Base-by-base conservation (phyloP, 768 basidiomycete species). In the Amanita rimosa region DNA sequence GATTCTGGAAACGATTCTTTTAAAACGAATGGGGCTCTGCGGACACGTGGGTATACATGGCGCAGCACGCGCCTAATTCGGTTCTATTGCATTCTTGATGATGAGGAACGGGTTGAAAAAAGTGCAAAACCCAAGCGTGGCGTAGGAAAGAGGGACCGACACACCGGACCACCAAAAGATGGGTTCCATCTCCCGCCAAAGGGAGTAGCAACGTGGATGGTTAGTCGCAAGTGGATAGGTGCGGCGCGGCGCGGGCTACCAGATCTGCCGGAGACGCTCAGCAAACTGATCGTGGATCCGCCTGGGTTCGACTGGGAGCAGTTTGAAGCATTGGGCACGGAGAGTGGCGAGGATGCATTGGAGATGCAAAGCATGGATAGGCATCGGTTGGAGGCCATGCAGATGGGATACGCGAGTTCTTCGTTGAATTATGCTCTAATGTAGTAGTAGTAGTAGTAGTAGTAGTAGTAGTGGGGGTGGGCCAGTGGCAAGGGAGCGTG, bases 171-270 rank as follows among this genome's bases (percentile, higher is more conserved):
- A 34, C 60, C 64, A 1, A 86, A 83, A 56, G 79, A 82, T 9
- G 75, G 69, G 4, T 59, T 78, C 3, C 52, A 66, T 26, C 64
- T 85, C 5, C 85, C 85, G 8, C 85, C 85, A 0, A 66, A 68
- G 51, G 82, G 81, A 1, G 69, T 81, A 7, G 70, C 78, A 4
- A 67, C 70, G 16, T 88, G 85, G 85, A 88, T 87, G 85, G 68
- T 88, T 53, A 86, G 84, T 61, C 71, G 71, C 57, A 64, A 73
- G 16, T 88, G 85, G 85, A 53, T 79, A 44, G 64, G 63, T 26
- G 55, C 60, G 36, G 64, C 74, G 44, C 66, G 64, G 52, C 54
- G 40, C 6, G 63, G 61, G 34, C 72, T 74, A 13, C 72, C 72
- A 4, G 82, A 82, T 54, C 59, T 83, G 1, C 56, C 60, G 9